These are phyloP conservation scores for Durusdinium trenchii DNA, from an alignment of 73 alveolate genomes.

Conservation along the genomic window DNA sequence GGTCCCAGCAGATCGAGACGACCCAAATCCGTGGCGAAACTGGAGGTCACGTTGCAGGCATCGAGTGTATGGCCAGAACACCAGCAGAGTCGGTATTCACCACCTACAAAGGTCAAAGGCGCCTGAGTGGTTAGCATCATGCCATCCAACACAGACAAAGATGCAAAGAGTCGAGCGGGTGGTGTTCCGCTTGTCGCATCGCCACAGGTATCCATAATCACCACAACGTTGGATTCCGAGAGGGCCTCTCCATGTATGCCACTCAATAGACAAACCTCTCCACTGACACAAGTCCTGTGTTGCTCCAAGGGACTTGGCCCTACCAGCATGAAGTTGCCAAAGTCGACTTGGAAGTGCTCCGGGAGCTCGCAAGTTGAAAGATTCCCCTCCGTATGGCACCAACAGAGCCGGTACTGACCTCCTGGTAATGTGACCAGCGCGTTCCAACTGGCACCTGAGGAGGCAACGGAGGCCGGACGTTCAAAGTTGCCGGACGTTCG, in stretches of 20 bases:
- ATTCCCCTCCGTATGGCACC: too few relatives aligned
- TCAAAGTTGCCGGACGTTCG: too few relatives aligned
- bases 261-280: conserved; percentile 19
- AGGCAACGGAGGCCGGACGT: too few relatives aligned
- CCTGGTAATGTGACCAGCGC: conserved; percentile 30
- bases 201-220: conserved; percentile 75
- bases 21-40: conserved; percentile 28
- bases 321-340: not conserved
- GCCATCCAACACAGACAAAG: not conserved
- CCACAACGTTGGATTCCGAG: not conserved
- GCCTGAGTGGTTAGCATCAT: not conserved
- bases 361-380: too few relatives aligned
- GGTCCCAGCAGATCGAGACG: conserved; percentile 19
- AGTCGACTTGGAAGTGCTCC: not conserved
- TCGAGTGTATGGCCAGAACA: conserved; percentile 40
- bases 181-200: not conserved
- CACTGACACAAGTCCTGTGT: conserved; percentile 62
- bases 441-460: too few relatives aligned
- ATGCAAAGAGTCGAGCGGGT: not conserved
- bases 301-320: conserved; percentile 50
- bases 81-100: conserved; percentile 76
- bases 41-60: not conserved
- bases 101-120: conserved; percentile 24
- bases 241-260: not conserved
- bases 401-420: conserved; percentile 41